Conservation (phyloP, 495 filamentous ascomycete species). For the Platismatia glauca region DNA sequence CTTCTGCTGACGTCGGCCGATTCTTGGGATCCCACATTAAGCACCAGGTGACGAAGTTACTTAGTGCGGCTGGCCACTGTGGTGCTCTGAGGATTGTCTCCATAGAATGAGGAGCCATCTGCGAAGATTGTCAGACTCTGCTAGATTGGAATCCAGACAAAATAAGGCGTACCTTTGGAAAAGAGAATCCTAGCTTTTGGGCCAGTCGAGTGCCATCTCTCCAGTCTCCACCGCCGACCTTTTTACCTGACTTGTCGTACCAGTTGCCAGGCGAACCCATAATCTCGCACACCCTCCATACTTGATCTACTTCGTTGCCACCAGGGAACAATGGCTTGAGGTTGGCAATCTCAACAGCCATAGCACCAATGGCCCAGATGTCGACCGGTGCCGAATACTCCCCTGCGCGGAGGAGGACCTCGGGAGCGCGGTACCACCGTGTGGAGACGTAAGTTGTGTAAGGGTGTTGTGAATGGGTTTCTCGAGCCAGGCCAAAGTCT, state of each 20-base stretch:
- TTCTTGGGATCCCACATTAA: constrained; percentile 98
- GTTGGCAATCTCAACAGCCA: constrained; percentile 98
- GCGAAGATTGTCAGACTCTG: constrained; percentile 21
- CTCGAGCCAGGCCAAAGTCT: constrained; percentile 95
- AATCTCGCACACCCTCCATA: constrained; percentile 98
- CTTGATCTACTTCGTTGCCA: constrained; percentile 97
- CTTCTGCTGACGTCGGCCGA: constrained; percentile 89
- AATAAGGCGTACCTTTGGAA: constrained; percentile 66
- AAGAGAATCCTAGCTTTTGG: constrained; percentile 94
- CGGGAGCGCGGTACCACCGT: constrained; percentile 94
- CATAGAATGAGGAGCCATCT: constrained; percentile 98
- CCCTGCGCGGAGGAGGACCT: constrained; percentile 87
- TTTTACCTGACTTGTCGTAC: constrained; percentile 81
- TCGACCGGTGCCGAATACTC: constrained; percentile 98
- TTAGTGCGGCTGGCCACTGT: constrained; percentile 83
- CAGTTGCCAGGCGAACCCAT: constrained; percentile 99
- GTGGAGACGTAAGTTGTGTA: constrained; percentile 99
- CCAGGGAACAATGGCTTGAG: constrained; percentile 96
- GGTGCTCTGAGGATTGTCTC: constrained; percentile 84
- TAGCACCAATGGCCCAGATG: constrained; percentile 98
- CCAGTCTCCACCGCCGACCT: constrained; percentile 96
- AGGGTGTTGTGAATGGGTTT: constrained; percentile 90
- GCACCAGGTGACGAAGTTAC: constrained; percentile 95
- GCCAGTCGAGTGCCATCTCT: constrained; percentile 86
- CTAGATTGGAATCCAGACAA: neutral